These are phyloP conservation scores for Cyberlindnera xylosilytica DNA, from an alignment of 805 yeast genomes.

Conservation along the genomic window DNA sequence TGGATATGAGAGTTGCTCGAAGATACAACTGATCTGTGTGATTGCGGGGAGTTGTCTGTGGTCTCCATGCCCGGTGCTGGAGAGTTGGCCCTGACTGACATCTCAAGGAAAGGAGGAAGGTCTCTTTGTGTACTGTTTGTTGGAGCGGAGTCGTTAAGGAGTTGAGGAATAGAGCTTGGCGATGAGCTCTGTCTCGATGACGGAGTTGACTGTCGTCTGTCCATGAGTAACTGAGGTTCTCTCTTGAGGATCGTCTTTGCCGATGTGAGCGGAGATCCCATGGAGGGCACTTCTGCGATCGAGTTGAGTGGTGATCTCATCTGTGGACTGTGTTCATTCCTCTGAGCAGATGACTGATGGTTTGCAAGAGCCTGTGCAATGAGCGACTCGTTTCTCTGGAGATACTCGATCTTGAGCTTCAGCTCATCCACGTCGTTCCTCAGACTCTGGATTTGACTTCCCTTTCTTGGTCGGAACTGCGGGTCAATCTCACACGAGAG, in stretches of 20 bases:
- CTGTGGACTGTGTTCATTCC: slow-evolving; percentile 19
- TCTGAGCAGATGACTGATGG: slow-evolving; percentile 9
- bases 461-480: slow-evolving; percentile 85
- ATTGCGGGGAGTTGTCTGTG: slow-evolving; percentile 20
- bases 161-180: slow-evolving; percentile 29
- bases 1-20: slow-evolving; percentile 35
- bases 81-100: slow-evolving; percentile 35
- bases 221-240: slow-evolving; percentile 42
- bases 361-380: slow-evolving; percentile 57
- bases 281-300: neutral
- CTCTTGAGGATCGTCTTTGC: slow-evolving; percentile 44
- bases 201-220: slow-evolving; percentile 26
- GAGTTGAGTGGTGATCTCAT: slow-evolving; percentile 22
- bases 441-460: slow-evolving; percentile 81
- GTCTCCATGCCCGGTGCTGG: slow-evolving; percentile 12
- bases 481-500: slow-evolving; percentile 88
- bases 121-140: slow-evolving; percentile 34
- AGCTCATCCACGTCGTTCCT: slow-evolving; percentile 83
- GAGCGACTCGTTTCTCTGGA: slow-evolving; percentile 62
- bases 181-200: slow-evolving; percentile 24
- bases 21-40: slow-evolving; percentile 23
- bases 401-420: slow-evolving; percentile 64
- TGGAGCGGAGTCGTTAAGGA: slow-evolving; percentile 42
- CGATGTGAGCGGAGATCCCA: slow-evolving; percentile 23
- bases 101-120: slow-evolving; percentile 42